Base-by-base conservation (phyloP, 208 protist genomes). In the Herpetomonas tarakana region DNA sequence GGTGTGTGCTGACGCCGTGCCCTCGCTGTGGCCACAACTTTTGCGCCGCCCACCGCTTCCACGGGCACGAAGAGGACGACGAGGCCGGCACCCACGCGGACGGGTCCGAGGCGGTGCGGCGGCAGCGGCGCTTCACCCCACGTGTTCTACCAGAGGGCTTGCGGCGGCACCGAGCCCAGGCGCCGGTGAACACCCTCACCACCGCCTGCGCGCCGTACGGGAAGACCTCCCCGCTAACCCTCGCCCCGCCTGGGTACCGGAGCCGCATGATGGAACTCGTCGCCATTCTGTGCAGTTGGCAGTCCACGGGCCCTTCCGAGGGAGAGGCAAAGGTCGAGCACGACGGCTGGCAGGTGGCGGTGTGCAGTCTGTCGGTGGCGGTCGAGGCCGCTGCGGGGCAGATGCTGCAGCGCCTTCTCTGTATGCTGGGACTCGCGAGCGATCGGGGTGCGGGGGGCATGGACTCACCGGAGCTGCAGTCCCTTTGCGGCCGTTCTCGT, bases 1-100 rank as follows among this genome's bases (percentile, higher is more conserved):
- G 47, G 25, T 76, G 77, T 52, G 74, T 76, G 45, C 70, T 92
- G 46, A 52, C 45, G 7, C 75, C 80, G 39, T 88, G 85, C 58
- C 45, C 31, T 7, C 35, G 55, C 28, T 87, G 81, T 26, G 67
- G 63, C 0, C 55, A 74, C 24, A 27, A 60, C 26, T 88, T 71
- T 58, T 88, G 81, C 52, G 69, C 76, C 1, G 69, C 52, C 3
- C 85, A 92, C 58, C 81, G 81, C 46, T 92, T 88, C 51, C 81
- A 92, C 45, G 66, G 51, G 0, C 79, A 88, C 65, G 69, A 71
- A 49, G 70, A 71, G 41, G 58, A 47, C 18, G 54, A 19, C 2
- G 46, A 63, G 38, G 16, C 14, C 25, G 39, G 22, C 21, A 11
- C 4, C 52, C 41, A 29, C 24, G 4, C 30, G 31, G 3, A n/a